phyloP scores from a whole-genome alignment of 2,329 filamentous ascomycete genomes.

The Fusarium clavum region DNA sequence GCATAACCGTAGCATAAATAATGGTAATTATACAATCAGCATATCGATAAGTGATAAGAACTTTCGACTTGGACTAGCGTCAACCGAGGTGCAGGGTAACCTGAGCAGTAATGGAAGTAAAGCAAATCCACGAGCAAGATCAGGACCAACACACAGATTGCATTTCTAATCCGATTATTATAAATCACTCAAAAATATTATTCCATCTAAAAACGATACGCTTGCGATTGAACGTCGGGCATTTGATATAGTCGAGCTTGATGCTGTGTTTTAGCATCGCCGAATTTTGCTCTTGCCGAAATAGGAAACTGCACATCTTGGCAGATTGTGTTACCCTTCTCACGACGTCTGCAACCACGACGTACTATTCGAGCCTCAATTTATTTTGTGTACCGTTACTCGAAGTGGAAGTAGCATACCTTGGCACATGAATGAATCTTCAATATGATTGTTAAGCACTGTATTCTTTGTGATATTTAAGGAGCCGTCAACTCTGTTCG shows the following conservation, averaged over 20 bases:
- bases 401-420: not conserved
- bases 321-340: not conserved
- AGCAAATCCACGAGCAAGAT: not conserved
- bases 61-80: no score
- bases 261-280: rapidly evolving
- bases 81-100: not conserved
- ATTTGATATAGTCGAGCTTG: rapidly evolving
- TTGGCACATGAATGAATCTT: not conserved
- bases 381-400: not conserved
- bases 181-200: rapidly evolving
- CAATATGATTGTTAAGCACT: not conserved
- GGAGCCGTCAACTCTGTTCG: no score
- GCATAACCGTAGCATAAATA: not conserved
- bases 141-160: not conserved
- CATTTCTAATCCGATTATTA: not conserved
- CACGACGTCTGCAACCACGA: rapidly evolving
- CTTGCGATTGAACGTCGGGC: not conserved
- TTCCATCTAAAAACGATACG: not conserved
- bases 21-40: no score
- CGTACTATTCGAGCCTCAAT: no score
- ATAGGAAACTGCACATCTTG: conserved; percentile 13
- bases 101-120: not conserved
- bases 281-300: not conserved
- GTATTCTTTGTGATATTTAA: not conserved
- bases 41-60: not conserved